These are phyloP conservation scores for Aspergillus diversus DNA, from an alignment of 495 filamentous ascomycete species.

Conservation along the genomic window DNA sequence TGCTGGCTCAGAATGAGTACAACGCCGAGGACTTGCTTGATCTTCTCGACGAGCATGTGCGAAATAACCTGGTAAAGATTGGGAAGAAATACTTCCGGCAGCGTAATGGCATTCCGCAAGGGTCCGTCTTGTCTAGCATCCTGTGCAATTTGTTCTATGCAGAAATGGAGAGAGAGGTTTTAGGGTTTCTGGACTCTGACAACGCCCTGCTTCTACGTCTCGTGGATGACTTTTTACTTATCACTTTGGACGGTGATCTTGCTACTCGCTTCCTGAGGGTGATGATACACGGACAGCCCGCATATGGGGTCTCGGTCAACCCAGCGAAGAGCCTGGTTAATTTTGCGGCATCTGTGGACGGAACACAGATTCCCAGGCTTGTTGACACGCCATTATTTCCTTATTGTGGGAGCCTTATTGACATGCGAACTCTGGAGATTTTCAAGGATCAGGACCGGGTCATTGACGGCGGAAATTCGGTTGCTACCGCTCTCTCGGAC, in stretches of 20 bases:
- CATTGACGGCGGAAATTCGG: conserved; percentile 47
- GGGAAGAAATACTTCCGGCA: conserved; percentile 90
- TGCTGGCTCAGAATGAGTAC: conserved; percentile 53
- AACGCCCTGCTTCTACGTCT: conserved; percentile 75
- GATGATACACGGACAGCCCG: conserved; percentile 77
- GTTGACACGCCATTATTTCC: conserved; percentile 64
- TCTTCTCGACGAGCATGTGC: conserved; percentile 75
- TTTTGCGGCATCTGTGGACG: conserved; percentile 69
- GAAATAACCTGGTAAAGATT: conserved; percentile 82
- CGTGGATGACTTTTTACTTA: conserved; percentile 90
- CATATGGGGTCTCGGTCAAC: conserved; percentile 81
- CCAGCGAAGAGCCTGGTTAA: conserved; percentile 81
- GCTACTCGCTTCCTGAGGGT: conserved; percentile 71
- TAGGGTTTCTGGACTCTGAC: conserved; percentile 64
- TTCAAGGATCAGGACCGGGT: conserved; percentile 59
- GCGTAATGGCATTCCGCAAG: conserved; percentile 88
- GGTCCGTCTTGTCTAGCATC: conserved; percentile 80
- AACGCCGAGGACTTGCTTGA: conserved; percentile 63
- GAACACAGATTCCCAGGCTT: conserved; percentile 54
- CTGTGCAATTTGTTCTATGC: conserved; percentile 96
- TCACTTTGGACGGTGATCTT: conserved; percentile 68
- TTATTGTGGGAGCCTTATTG: conserved; percentile 82
- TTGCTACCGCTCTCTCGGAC: conserved; percentile 48
- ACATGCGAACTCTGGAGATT: conserved; percentile 77
- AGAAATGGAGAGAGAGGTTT: conserved; percentile 69